These are phyloP conservation scores for Petunia hybrid DNA, from an alignment of 305 asterid species.

Conservation along the genomic window DNA sequence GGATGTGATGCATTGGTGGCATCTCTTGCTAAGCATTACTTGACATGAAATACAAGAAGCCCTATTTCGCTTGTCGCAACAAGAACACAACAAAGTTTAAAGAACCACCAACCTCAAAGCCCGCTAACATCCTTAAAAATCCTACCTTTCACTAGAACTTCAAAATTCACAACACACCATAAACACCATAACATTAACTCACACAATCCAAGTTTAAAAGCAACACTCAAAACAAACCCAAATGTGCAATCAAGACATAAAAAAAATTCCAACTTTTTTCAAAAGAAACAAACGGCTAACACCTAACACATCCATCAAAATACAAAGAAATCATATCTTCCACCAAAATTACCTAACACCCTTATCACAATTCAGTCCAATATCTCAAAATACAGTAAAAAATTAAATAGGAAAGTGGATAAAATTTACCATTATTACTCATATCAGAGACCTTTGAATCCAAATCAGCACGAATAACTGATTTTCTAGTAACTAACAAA, in stretches of 20 bases:
- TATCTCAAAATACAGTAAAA: slow-evolving; percentile 15
- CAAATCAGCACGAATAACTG: slow-evolving; percentile 75
- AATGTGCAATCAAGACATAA: slow-evolving; percentile 3
- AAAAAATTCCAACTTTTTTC: not conserved
- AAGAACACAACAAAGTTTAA: not conserved
- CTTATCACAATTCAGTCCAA: not conserved
- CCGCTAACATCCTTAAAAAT: slow-evolving; percentile 11
- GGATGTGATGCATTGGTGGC: slow-evolving; percentile 10
- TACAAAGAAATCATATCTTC: not conserved
- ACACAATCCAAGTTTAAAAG: not conserved
- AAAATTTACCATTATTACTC: slow-evolving; percentile 70
- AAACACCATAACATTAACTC: not conserved
- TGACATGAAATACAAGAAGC: slow-evolving; percentile 9
- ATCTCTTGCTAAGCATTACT: slow-evolving; percentile 7
- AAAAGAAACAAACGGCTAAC: slow-evolving; percentile 1
- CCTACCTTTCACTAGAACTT: not conserved
- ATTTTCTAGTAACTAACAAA: slow-evolving; percentile 49
- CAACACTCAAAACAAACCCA: not conserved
- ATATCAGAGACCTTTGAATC: slow-evolving; percentile 92
- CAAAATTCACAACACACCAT: not conserved
- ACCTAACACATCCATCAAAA: slow-evolving; percentile 15
- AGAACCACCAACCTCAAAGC: slow-evolving; percentile 11
- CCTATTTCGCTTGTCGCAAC: not conserved
- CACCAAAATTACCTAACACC: slow-evolving; percentile 14
- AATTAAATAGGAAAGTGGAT: not conserved